Evolutionary conservation across 352 stramenopile genomes (phyloP).

Genomic region (Phytophthora idaei): DNA sequence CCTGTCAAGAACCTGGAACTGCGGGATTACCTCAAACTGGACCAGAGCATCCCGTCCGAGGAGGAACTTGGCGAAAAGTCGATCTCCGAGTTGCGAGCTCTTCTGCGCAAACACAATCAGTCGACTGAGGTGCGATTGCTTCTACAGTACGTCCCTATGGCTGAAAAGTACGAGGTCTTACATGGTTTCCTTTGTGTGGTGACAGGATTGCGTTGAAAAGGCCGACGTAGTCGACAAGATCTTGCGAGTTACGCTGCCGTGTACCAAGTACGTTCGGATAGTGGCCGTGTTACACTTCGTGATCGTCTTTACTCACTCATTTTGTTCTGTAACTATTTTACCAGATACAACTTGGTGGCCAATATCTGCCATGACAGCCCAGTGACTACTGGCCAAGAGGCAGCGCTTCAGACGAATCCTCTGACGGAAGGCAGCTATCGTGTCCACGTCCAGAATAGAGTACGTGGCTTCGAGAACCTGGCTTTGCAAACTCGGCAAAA

Average conservation of each 20-base stretch:
- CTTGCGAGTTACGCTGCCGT: constrained; percentile 52
- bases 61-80: constrained; percentile 65
- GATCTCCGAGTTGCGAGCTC: constrained; percentile 61
- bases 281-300: background rate
- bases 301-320: constrained; percentile 10
- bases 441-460: constrained; percentile 95
- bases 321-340: constrained; percentile 4
- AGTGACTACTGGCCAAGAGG: constrained; percentile 92
- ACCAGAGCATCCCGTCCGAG: constrained; percentile 50
- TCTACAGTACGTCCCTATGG: background rate
- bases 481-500: constrained; percentile 5
- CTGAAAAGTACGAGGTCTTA: background rate
- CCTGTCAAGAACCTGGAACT: constrained; percentile 99
- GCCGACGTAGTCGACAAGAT: constrained; percentile 75
- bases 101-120: constrained; percentile 60
- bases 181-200: background rate
- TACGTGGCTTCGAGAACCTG: constrained; percentile 36
- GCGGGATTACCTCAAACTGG: constrained; percentile 82
- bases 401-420: constrained; percentile 88
- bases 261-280: constrained; percentile 59
- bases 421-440: constrained; percentile 97
- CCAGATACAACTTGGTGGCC: constrained; percentile 97
- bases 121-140: constrained; percentile 35
- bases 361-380: constrained; percentile 98
- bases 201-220: constrained; percentile 78